Evolutionary conservation across 176 grass and related monocot genomes (phyloP).

Genomic region (Dactylis glomerata): DNA sequence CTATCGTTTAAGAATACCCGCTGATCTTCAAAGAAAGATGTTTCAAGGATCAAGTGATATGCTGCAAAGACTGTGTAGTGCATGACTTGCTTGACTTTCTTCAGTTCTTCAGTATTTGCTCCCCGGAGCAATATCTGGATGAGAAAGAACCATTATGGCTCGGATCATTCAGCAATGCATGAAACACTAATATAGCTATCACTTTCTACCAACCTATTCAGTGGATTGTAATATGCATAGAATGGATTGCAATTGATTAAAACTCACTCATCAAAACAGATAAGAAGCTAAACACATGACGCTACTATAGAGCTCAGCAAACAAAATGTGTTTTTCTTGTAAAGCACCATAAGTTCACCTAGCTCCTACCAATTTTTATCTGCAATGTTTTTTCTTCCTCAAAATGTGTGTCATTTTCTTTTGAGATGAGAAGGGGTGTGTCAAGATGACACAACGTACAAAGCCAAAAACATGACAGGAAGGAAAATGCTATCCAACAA

Average conservation of each 20-base stretch:
- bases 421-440: not conserved
- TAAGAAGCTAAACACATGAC: not conserved
- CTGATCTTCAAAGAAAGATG: slow-evolving; percentile 87
- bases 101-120: slow-evolving; percentile 65
- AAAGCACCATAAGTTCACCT: slow-evolving; percentile 2
- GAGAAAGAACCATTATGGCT: slow-evolving; percentile 25
- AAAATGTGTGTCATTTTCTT: not conserved
- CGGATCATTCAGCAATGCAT: slow-evolving; percentile 12
- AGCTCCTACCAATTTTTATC: slow-evolving; percentile 1
- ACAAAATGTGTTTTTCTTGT: not conserved
- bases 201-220: slow-evolving; percentile 1
- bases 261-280: not conserved
- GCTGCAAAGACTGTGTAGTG: slow-evolving; percentile 82
- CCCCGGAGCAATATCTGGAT: slow-evolving; percentile 81
- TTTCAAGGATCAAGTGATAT: slow-evolving; percentile 87
- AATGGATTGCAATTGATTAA: not conserved
- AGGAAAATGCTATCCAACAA: not conserved
- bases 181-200: not conserved
- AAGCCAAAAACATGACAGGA: not conserved
- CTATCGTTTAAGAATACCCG: slow-evolving; percentile 58
- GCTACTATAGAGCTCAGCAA: not conserved
- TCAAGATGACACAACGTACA: not conserved
- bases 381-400: not conserved
- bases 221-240: not conserved
- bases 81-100: slow-evolving; percentile 81